Percentiles rank a stretch among this genome's conserved stretches.
Evolutionary conservation across 179 eudicot genomes (phyloP).

Genomic region (Drosera spatulata): DNA sequence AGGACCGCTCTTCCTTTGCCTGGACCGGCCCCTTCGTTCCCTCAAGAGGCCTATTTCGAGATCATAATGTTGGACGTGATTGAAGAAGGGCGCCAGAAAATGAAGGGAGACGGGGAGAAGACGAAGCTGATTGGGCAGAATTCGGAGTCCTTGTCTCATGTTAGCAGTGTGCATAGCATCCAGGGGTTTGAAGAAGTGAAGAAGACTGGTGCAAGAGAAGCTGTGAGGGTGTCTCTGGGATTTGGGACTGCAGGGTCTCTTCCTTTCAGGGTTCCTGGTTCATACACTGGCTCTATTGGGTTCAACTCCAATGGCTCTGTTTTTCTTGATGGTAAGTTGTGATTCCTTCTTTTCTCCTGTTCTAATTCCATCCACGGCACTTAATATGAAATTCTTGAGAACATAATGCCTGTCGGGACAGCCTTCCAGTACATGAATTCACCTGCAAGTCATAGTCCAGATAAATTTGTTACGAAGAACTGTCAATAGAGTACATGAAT

Average conservation of each 20-base stretch:
- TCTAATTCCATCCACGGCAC: not conserved
- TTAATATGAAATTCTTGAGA: no score
- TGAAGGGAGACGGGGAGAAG: conserved; percentile 34
- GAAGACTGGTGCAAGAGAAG: conserved; percentile 13
- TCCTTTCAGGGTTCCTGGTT: conserved; percentile 51
- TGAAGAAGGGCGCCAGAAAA: conserved; percentile 2
- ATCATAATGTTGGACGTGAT: conserved; percentile 26
- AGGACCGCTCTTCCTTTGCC: conserved; percentile 62
- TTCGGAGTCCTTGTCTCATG: conserved; percentile 19
- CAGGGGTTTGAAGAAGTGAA: conserved; percentile 22
- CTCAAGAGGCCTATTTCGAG: conserved; percentile 84
- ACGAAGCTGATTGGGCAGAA: conserved; percentile 37
- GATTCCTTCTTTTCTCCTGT: not conserved
- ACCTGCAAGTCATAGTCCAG: no score
- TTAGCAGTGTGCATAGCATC: conserved; percentile 11
- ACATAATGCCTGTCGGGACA: no score
- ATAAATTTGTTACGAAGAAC: no score
- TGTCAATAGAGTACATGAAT: no score
- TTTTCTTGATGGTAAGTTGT: conserved; percentile 47
- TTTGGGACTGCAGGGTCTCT: conserved; percentile 27
- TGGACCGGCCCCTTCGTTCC: conserved; percentile 63
- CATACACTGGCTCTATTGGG: conserved; percentile 60
- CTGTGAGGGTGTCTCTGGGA: conserved; percentile 34
- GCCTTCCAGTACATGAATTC: no score
- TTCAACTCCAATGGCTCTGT: conserved; percentile 84